Evolutionary conservation across 305 asterid genomes (phyloP).

Genomic region (Fraxinus xanthoxyloides): DNA sequence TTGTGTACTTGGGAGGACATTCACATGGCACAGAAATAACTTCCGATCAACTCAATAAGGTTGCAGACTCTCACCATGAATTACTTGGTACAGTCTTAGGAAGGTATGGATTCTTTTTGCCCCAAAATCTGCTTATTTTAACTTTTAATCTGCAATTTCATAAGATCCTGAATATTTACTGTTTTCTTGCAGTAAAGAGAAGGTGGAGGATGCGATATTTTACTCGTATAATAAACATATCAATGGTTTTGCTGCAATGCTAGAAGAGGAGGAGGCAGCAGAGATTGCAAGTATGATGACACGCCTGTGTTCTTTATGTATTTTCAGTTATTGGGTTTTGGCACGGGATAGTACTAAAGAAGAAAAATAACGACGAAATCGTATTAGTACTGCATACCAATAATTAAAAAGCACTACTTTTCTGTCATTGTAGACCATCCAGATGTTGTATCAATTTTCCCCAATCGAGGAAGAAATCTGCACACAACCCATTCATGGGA

Average conservation of each 20-base stretch:
- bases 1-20: constrained; percentile 87
- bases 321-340: not conserved
- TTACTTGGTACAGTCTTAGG: constrained; percentile 59
- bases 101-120: constrained; percentile 35
- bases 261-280: constrained; percentile 65
- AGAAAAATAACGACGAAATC: not conserved
- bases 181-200: constrained; percentile 39
- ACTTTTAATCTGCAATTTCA: not conserved
- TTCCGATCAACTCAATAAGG: constrained; percentile 38
- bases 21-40: constrained; percentile 52
- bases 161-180: not conserved
- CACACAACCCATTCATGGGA: constrained; percentile 90
- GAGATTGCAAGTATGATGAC: constrained; percentile 41
- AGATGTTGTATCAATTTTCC: constrained; percentile 54
- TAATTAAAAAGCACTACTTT: not conserved
- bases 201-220: constrained; percentile 55
- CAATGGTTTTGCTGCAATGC: constrained; percentile 74
- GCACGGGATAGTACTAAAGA: not conserved
- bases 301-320: not conserved
- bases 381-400: not conserved
- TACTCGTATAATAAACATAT: constrained; percentile 59
- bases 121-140: not conserved
- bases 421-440: constrained; percentile 43
- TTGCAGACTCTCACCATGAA: constrained; percentile 46
- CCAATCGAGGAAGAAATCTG: constrained; percentile 34